Conservation (phyloP, 495 filamentous ascomycete genomes). For the Schizothecium vesticola region DNA sequence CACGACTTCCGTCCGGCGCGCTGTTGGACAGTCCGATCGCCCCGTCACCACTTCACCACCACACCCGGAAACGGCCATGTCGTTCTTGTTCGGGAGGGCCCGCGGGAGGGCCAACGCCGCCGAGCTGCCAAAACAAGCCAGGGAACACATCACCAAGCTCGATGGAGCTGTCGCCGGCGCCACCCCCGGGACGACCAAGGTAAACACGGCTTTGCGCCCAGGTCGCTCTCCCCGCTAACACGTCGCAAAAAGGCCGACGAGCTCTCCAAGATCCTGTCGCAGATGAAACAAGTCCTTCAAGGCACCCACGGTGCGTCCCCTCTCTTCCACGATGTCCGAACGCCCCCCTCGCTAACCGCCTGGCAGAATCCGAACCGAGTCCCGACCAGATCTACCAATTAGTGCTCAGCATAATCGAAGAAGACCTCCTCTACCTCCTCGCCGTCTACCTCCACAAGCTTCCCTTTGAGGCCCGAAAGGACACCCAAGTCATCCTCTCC, state of each 20-base stretch:
- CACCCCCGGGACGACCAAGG: slow-evolving; percentile 36
- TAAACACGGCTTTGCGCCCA: slow-evolving; percentile 22
- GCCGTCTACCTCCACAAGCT: slow-evolving; percentile 72
- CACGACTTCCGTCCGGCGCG: not conserved
- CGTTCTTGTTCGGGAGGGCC: slow-evolving; percentile 83
- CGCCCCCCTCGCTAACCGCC: not conserved
- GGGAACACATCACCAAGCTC: slow-evolving; percentile 49
- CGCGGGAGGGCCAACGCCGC: slow-evolving; percentile 51
- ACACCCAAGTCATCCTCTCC: slow-evolving; percentile 84
- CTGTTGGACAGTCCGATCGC: not conserved
- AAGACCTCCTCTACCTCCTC: slow-evolving; percentile 80
- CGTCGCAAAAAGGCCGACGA: slow-evolving; percentile 39
- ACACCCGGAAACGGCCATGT: slow-evolving; percentile 50
- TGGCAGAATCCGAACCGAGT: slow-evolving; percentile 70
- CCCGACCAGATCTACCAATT: slow-evolving; percentile 82
- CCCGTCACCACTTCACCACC: slow-evolving; percentile 4
- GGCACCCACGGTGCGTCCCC: slow-evolving; percentile 65
- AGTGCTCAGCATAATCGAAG: slow-evolving; percentile 72
- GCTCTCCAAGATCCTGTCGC: slow-evolving; percentile 66
- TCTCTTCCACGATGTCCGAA: not conserved
- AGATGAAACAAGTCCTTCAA: slow-evolving; percentile 80
- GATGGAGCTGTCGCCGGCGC: slow-evolving; percentile 43
- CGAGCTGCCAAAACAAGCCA: slow-evolving; percentile 49
- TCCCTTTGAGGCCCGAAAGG: slow-evolving; percentile 90
- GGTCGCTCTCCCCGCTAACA: not conserved